A percentile compares a stretch with the other conserved stretches of the same genome.
phyloP scores from a whole-genome alignment of 2,329 filamentous ascomycete genomes.

The Ophiostoma sp. region DNA sequence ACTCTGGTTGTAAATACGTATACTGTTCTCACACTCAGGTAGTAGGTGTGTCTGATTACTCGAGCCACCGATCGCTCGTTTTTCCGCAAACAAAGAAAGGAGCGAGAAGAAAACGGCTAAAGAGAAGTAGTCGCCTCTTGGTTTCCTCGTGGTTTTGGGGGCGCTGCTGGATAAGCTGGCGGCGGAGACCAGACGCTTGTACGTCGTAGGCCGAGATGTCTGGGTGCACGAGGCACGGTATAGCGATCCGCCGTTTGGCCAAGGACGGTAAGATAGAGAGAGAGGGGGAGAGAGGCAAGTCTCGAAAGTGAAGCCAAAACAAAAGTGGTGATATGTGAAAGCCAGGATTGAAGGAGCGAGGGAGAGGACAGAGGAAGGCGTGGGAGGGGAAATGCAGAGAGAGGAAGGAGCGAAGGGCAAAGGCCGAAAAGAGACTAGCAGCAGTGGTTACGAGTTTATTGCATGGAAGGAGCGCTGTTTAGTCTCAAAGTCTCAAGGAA shows the following conservation, averaged over 20 bases:
- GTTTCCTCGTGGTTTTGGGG: not conserved
- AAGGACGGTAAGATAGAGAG: too few relatives aligned
- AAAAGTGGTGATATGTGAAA: not conserved
- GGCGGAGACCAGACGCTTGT: too few relatives aligned
- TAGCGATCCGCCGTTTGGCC: too few relatives aligned
- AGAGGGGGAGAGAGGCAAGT: too few relatives aligned
- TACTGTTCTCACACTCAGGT: not conserved
- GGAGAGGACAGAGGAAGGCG: not conserved
- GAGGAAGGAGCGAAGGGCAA: conserved; percentile 4
- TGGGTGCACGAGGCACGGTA: not conserved
- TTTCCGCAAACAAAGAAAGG: not conserved
- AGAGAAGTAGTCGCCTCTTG: not conserved
- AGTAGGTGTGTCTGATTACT: not conserved
- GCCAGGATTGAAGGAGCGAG: not conserved
- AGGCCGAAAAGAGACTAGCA: conserved; percentile 9
- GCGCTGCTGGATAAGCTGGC: not conserved
- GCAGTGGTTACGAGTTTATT: not conserved
- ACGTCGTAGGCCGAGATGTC: not conserved
- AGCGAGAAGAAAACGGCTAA: not conserved
- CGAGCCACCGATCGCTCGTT: not conserved
- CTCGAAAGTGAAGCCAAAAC: not conserved
- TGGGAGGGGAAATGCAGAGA: not conserved
- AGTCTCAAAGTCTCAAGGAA: not conserved
- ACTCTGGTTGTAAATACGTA: not conserved
- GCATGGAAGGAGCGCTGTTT: not conserved